A percentile compares a stretch with the other conserved stretches of the same genome.
These are phyloP conservation scores for Phytophthora megakarya DNA, from an alignment of 352 stramenopile species.

Conservation along the genomic window DNA sequence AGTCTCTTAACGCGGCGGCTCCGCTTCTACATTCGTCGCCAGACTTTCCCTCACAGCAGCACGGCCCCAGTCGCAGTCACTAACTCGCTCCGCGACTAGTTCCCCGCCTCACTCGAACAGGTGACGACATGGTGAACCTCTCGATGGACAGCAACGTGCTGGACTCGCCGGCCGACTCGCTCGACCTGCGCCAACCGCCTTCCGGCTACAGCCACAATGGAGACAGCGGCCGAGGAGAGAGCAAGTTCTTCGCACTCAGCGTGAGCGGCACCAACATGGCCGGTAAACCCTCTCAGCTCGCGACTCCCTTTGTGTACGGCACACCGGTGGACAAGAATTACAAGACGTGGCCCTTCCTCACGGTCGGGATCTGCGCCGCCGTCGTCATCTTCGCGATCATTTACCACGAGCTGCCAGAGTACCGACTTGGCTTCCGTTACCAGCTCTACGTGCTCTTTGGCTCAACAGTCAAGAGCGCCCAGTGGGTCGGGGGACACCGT, in stretches of 20 bases:
- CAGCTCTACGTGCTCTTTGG: constrained; percentile 67
- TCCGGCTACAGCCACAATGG: constrained; percentile 28
- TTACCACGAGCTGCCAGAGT: constrained; percentile 77
- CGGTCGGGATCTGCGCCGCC: constrained; percentile 51
- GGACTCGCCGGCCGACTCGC: constrained; percentile 43
- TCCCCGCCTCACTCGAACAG: constrained; percentile 15
- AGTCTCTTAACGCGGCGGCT: constrained; percentile 21
- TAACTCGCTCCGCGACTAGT: not conserved
- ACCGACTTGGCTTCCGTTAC: constrained; percentile 68
- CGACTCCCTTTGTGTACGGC: constrained; percentile 75
- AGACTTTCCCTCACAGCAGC: constrained; percentile 4
- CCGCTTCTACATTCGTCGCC: constrained; percentile 32
- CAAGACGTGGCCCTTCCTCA: constrained; percentile 79
- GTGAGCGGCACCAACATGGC: constrained; percentile 50
- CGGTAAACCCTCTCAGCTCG: constrained; percentile 55
- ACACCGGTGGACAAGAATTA: constrained; percentile 82
- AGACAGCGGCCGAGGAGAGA: constrained; percentile 49
- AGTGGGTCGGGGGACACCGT: constrained; percentile 77
- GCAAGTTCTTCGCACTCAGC: constrained; percentile 80
- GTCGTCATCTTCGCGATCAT: constrained; percentile 71
- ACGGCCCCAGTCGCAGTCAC: constrained; percentile 4
- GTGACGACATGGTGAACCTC: constrained; percentile 45
- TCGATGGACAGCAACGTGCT: constrained; percentile 49
- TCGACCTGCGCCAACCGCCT: constrained; percentile 34
- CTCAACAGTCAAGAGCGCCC: constrained; percentile 44